Evolutionary conservation across 2,329 filamentous ascomycete species (phyloP), one percentile per base, ranked within the genome.

Genomic region (Coleophoma cylindrospora): DNA sequence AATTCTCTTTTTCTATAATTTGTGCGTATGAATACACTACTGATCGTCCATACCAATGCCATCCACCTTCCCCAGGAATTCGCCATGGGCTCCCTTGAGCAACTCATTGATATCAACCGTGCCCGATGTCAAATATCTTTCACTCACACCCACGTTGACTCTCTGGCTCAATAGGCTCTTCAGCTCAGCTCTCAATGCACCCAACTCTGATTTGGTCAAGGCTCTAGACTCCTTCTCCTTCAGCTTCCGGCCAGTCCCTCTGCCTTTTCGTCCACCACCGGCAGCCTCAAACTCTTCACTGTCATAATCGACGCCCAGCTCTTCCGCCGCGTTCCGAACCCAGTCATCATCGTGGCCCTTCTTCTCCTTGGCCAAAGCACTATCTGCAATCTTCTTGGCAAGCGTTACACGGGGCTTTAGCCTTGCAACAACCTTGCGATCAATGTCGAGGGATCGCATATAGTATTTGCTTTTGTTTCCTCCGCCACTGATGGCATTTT

Each of bases 291-390:
- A 86, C 43, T 95, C 90, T 34, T 95, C 91, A 53, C 83, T 87
- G 64, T 97, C 91, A 64, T 95, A 96, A 47, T 96, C 92, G 0
- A 97, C 89, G 1, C 94, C 94, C 0, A 99, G 76, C 56, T 97
- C 92, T 51, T 96, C 91, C 0, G 94, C 94, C 0, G 91, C 91
- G 44, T 81, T 81, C 40, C 83, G 82, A 60, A 97, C 74, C 83
- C 91, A 94, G 50, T 89, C 83, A 57, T 96, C 89, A 59, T 95
- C 89, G 61, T 87, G 86, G 49, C 81, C 82, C 10, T 86, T 83
- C 70, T 92, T 95, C 64, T 95, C 89, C 70, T 96, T 96, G 8
- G 91, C 92, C 9, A 94, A 79, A 1, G 76, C 76, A 1, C 87
- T 80, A 61, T 97, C 92, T 1, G 91, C 87, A 13, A 99, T 84